Base-by-base conservation (phyloP, 2,329 filamentous ascomycete genomes). In the Ophiostoma ips region DNA sequence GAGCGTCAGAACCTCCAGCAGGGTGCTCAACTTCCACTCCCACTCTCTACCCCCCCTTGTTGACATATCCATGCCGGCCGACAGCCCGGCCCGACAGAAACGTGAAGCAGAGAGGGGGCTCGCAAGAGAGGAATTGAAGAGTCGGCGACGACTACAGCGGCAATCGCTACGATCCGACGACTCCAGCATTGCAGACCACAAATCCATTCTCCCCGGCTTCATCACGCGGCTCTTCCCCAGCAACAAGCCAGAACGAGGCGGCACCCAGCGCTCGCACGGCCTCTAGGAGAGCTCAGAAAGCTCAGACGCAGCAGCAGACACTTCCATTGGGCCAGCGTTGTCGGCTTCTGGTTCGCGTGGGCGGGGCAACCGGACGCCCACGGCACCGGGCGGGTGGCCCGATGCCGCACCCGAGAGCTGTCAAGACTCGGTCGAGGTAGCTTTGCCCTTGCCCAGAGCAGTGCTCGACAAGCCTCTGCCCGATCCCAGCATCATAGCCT, bases 211-310 rank as follows among this genome's bases (percentile, higher is more conserved):
- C 2, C 41, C 51, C 4, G 40, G 24, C 15, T 57, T 71, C 57
- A 59, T 75, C 47, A 68, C 60, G 50, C 70, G 60, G 48, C 63
- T 76, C 2, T 61, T 74, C 10, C 73, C 74, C 0, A 72, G 67
- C 53, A 66, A 69, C 51, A 69, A 68, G 7, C 64, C 70, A 1
- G 75, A 77, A 54, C 67, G 68, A 30, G 72, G 75, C 18, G 68
- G 73, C 10, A 76, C 73, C 1, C 50, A 62, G 38, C 69, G 71
- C 36, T 50, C 46, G 7, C 46, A 49, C n/a, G 52, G 56, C 10
- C 45, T 54, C 15, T 56, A 53, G 55, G 52, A 52, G n/a, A 28
- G 15, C 18, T 10, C 34, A 4, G 15, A 11, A n/a, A 16, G 16
- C 41, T 13, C 31, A 6, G 33, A 30, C 9, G 16, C 13, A 8